Percentiles rank a stretch among this genome's conserved stretches.
phyloP scores from a whole-genome alignment of 73 alveolate species.

The Blepharisma stoltei region DNA sequence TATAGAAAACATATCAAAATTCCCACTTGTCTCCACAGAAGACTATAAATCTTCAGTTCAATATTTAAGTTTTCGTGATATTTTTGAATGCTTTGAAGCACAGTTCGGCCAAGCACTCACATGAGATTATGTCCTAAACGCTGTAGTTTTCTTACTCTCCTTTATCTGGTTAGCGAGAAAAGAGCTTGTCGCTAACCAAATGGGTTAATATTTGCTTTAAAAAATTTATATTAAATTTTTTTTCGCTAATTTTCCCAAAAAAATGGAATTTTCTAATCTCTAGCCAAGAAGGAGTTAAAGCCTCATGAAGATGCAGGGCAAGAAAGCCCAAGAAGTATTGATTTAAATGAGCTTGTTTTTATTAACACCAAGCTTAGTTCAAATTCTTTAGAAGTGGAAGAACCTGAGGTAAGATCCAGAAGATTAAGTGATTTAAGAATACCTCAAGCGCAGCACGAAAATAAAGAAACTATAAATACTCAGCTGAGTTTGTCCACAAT shows the following conservation, averaged over 20 bases:
- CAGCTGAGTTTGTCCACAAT: constrained; percentile 1
- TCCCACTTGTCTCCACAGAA: neutral
- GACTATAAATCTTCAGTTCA: neutral
- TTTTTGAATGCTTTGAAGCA: neutral
- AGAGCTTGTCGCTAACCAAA: too few species aligned
- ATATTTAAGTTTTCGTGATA: neutral
- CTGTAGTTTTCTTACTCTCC: too few species aligned
- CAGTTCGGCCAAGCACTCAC: constrained; percentile 11
- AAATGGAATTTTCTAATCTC: too few species aligned
- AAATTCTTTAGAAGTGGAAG: neutral
- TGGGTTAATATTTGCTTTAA: too few species aligned
- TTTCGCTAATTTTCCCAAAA: too few species aligned
- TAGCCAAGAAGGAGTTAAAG: too few species aligned
- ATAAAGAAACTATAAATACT: neutral
- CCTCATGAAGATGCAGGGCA: neutral
- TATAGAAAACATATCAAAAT: constrained; percentile 3
- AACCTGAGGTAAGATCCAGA: neutral
- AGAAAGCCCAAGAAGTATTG: constrained; percentile 24
- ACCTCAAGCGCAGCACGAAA: constrained; percentile 2
- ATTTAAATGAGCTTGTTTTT: constrained; percentile 15
- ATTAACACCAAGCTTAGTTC: neutral
- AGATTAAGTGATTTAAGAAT: constrained; percentile 3
- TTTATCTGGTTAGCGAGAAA: too few species aligned
- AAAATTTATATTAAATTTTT: too few species aligned
- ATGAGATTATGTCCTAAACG: neutral